Evolutionary conservation across 345 rosid species (phyloP), one percentile per base, ranked within the genome.

Genomic region (Nasturtium officinale): DNA sequence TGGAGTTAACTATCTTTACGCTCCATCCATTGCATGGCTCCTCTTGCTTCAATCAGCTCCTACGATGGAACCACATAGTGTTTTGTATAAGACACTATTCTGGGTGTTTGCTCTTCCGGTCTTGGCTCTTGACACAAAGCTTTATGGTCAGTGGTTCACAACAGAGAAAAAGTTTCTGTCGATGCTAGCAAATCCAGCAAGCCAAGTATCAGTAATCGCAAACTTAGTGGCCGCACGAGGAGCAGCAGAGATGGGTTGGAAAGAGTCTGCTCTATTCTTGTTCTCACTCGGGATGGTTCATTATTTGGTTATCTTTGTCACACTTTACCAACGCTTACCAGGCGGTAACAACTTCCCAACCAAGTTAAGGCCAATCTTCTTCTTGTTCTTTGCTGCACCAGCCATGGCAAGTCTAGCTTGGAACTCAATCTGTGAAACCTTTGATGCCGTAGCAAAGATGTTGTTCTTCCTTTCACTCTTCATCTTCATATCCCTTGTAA

Each of bases 71-170:
- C 74, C 81, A 5, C 8, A 67, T 0, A 60, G 69, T 10, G 25
- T 66, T 65, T 26, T 33, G 6, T 74, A 76, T 29, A 55, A 38
- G 4, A 47, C 53, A 51, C 84, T 85, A 60, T 86, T 84, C 63
- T 76, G 81, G 69, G 42, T 80, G 33, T 83, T 85, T 61, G 75
- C 74, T 6, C 3, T 73, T 55, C 96, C 96, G 0, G 62, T 91
- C 48, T 58, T 79, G 69, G 54, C 83, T 5, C 87, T 91, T 3
- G 89, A 89, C 67, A 40, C 84, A 11, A 89, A 89, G 60, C 82
- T 91, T 46, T 89, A 89, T 18, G 96, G 97, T 15, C 96, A 86
- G 73, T 87, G 97, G 93, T 81, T 89, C 74, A 86, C 93, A 5
- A 85, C 89, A 1, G 84, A 85, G 78, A 87, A 81, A 78, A 75